These are phyloP conservation scores for Emericellopsis cladophorae DNA, from an alignment of 2,329 filamentous ascomycete genomes.

Conservation along the genomic window DNA sequence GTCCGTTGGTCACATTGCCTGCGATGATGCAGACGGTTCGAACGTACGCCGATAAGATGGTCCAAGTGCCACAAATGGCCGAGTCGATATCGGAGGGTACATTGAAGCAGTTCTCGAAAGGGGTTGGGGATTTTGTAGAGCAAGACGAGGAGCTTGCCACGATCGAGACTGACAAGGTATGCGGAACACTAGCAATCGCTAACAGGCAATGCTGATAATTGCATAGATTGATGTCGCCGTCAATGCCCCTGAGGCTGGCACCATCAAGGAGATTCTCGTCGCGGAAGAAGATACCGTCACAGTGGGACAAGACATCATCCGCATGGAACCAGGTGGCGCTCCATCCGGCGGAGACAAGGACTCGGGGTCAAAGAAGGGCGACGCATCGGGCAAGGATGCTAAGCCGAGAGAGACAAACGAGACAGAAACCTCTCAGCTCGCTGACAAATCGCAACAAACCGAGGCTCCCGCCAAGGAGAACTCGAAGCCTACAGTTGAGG, in stretches of 20 bases:
- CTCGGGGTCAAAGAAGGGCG: slow-evolving; percentile 9
- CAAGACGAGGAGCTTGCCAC: slow-evolving; percentile 96
- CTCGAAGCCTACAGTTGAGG: slow-evolving; percentile 13
- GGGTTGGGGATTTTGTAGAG: slow-evolving; percentile 88
- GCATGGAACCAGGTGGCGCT: slow-evolving; percentile 66
- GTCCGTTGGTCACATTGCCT: slow-evolving; percentile 27
- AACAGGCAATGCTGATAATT: not conserved
- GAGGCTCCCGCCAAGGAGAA: slow-evolving; percentile 7
- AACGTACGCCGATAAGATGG: slow-evolving; percentile 63
- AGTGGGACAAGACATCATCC: slow-evolving; percentile 84
- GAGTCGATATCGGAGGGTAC: slow-evolving; percentile 98
- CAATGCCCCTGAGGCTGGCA: slow-evolving; percentile 83
- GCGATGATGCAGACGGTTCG: slow-evolving; percentile 43
- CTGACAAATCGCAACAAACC: slow-evolving; percentile 1
- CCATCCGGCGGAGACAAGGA: slow-evolving; percentile 25
- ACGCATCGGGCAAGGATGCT: slow-evolving; percentile 7
- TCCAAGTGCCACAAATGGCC: slow-evolving; percentile 96
- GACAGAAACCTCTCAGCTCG: not conserved
- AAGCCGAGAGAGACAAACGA: slow-evolving; percentile 12
- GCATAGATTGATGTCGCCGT: slow-evolving; percentile 80
- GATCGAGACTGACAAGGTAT: slow-evolving; percentile 95
- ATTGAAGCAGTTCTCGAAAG: slow-evolving; percentile 85
- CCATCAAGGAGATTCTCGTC: slow-evolving; percentile 82
- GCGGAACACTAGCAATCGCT: not conserved
- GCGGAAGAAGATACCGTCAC: slow-evolving; percentile 91